Evolutionary conservation across 306 rosid genomes (phyloP).

Genomic region (Vigna hirtella): DNA sequence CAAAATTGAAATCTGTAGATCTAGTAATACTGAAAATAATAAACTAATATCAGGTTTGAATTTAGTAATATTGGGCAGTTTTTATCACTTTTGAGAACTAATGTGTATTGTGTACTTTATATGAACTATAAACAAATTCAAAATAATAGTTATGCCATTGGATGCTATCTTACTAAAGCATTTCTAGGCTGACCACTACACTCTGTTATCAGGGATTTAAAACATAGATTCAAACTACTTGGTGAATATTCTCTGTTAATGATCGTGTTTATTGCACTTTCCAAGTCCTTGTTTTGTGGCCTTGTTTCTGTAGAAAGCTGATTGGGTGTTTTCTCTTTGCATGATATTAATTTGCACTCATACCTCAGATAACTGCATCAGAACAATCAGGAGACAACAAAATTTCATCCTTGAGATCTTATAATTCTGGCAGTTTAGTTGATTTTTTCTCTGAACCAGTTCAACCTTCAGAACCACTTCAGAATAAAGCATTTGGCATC

Average conservation of each 20-base stretch:
- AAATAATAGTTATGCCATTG: too few species aligned
- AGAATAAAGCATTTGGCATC: conserved; percentile 45
- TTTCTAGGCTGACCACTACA: not conserved
- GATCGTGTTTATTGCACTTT: conserved; percentile 24
- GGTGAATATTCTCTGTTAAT: conserved; percentile 3
- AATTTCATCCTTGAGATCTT: conserved; percentile 56
- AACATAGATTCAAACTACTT: not conserved
- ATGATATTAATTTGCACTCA: conserved; percentile 42
- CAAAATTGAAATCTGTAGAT: not conserved
- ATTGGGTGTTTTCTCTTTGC: conserved; percentile 29
- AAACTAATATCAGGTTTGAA: not conserved
- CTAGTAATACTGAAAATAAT: not conserved
- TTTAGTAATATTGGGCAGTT: not conserved
- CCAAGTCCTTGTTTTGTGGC: conserved; percentile 39
- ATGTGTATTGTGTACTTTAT: too few species aligned
- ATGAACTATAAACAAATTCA: too few species aligned
- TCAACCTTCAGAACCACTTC: conserved; percentile 52
- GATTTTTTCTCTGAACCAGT: conserved; percentile 58
- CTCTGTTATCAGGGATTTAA: not conserved
- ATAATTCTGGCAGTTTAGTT: conserved; percentile 57
- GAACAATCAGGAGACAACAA: conserved; percentile 60
- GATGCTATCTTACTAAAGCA: too few species aligned
- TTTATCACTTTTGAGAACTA: too few species aligned
- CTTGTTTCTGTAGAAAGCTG: conserved; percentile 32
- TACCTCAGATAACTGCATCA: conserved; percentile 65